Conservation (phyloP, 768 basidiomycete species). For the Russula lepida region DNA sequence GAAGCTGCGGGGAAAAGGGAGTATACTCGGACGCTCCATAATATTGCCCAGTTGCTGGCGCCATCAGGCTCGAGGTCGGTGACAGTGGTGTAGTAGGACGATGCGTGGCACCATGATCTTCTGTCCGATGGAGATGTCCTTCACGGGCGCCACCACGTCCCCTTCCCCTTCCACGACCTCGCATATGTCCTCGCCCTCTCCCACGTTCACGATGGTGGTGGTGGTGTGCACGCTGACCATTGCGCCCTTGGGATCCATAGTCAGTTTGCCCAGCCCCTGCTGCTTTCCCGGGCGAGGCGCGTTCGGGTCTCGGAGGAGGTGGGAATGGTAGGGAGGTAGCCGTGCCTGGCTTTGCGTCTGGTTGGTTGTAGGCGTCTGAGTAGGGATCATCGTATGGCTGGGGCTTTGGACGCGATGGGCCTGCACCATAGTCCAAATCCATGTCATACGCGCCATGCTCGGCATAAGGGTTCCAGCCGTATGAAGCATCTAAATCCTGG, state of each 20-base stretch:
- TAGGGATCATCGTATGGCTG: constrained; percentile 79
- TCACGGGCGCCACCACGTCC: constrained; percentile 1
- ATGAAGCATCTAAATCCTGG: constrained; percentile 44
- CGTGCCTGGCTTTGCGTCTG: not conserved
- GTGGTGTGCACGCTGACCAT: constrained; percentile 26
- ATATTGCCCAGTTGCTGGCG: constrained; percentile 38
- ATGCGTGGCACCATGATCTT: constrained; percentile 27
- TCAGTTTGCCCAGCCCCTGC: constrained; percentile 27
- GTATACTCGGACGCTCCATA: constrained; percentile 16
- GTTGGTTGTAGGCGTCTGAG: constrained; percentile 27
- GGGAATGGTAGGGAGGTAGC: not conserved
- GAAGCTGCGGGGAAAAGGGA: constrained; percentile 5
- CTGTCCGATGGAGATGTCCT: constrained; percentile 19
- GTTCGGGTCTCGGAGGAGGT: not conserved
- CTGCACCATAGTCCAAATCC: constrained; percentile 38
- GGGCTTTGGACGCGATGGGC: constrained; percentile 55
- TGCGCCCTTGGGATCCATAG: constrained; percentile 27
- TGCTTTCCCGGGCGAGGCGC: constrained; percentile 9
- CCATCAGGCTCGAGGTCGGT: constrained; percentile 41
- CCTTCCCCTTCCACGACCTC: constrained; percentile 23
- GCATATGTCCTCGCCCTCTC: constrained; percentile 23
- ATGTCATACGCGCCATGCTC: constrained; percentile 63
- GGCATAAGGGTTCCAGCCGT: constrained; percentile 55
- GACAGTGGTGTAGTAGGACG: constrained; percentile 29
- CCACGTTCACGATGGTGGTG: constrained; percentile 18